Conservation (phyloP, 2,329 filamentous ascomycete species). For the Aspergillus quadricinctus region DNA sequence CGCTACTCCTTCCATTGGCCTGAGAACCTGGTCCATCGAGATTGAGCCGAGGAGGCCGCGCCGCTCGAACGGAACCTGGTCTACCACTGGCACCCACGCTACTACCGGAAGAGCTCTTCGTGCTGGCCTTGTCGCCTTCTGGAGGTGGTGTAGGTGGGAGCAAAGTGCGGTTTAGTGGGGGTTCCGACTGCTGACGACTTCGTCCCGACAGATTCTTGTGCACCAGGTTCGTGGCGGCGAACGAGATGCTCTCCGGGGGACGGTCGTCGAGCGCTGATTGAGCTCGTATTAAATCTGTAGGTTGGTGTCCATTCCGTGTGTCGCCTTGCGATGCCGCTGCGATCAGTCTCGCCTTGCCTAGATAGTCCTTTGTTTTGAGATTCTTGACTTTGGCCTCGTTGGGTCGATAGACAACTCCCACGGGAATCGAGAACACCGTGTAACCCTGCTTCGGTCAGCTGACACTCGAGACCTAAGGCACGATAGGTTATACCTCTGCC, state of each 20-base stretch:
- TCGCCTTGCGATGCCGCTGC: constrained; percentile 79
- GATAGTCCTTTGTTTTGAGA: constrained; percentile 93
- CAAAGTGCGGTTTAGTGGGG: constrained; percentile 70
- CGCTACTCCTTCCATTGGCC: constrained; percentile 30
- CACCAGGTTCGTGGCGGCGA: constrained; percentile 87
- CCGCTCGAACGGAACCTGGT: constrained; percentile 46
- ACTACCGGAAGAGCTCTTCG: constrained; percentile 22
- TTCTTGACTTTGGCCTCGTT: constrained; percentile 99
- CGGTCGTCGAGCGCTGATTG: constrained; percentile 61
- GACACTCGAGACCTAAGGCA: background rate
- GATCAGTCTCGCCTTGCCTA: constrained; percentile 91
- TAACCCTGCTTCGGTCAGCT: constrained; percentile 63
- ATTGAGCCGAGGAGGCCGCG: constrained; percentile 45
- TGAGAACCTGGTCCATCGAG: constrained; percentile 29
- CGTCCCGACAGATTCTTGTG: constrained; percentile 77
- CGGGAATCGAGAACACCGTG: constrained; percentile 96
- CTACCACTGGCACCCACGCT: constrained; percentile 39
- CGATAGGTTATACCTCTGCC: constrained; percentile 64
- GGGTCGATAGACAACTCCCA: constrained; percentile 89
- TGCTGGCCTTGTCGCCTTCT: constrained; percentile 65
- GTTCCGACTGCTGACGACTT: constrained; percentile 75
- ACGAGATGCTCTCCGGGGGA: constrained; percentile 79
- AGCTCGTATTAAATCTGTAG: constrained; percentile 52
- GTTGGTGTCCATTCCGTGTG: constrained; percentile 76
- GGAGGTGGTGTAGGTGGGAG: constrained; percentile 99